Percentiles rank a stretch among this genome's conserved stretches.
These are phyloP conservation scores for Ensete ventricosum DNA, from an alignment of 176 grass and related monocot species.

Conservation along the genomic window DNA sequence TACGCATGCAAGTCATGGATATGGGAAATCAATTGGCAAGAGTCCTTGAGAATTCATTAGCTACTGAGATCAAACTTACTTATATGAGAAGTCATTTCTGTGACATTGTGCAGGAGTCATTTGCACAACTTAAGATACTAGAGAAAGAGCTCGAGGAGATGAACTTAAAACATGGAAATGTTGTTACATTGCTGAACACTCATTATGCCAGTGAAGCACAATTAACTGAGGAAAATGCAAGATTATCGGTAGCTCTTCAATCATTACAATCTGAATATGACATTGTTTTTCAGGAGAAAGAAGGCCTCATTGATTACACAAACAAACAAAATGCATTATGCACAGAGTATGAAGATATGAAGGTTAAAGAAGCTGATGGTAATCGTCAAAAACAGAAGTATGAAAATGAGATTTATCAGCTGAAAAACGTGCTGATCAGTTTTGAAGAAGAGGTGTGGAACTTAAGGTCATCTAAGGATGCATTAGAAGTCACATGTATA, in stretches of 20 bases:
- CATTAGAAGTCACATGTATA: constrained; percentile 62
- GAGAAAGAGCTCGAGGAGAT: constrained; percentile 46
- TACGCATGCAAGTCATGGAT: constrained; percentile 33
- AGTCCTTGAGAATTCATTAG: constrained; percentile 47
- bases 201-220: constrained; percentile 35
- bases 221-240: constrained; percentile 41
- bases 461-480: constrained; percentile 49
- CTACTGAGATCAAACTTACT: constrained; percentile 58
- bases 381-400: constrained; percentile 26
- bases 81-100: constrained; percentile 48
- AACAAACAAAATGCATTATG: constrained; percentile 26
- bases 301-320: constrained; percentile 30
- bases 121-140: constrained; percentile 35
- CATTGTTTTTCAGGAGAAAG: constrained; percentile 39
- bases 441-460: constrained; percentile 54
- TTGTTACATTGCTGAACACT: constrained; percentile 24
- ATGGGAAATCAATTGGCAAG: constrained; percentile 46
- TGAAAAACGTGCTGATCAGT: constrained; percentile 31
- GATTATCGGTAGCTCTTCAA: constrained; percentile 30
- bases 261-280: constrained; percentile 34
- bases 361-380: constrained; percentile 26
- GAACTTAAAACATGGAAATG: constrained; percentile 31
- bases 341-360: constrained; percentile 21
- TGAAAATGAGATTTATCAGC: constrained; percentile 58
- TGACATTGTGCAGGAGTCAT: constrained; percentile 29